Evolutionary conservation across 169 alveolate genomes (phyloP).

Genomic region (Plasmodium berghei): DNA sequence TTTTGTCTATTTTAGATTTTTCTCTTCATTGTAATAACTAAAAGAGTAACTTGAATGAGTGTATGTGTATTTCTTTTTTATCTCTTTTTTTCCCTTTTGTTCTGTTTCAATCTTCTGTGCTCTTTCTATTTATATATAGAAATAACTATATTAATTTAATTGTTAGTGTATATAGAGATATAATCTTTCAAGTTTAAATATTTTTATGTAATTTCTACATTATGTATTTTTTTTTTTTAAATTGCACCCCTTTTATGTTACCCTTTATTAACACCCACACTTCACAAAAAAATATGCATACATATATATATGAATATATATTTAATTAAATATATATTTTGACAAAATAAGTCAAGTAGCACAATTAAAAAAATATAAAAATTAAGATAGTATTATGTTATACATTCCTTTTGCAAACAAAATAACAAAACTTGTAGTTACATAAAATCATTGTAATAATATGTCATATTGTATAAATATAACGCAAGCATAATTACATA

Average conservation of each 20-base stretch:
- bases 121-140: constrained; percentile 14
- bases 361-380: too few relatives aligned
- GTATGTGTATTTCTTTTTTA: neutral
- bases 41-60: neutral
- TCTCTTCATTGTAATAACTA: neutral
- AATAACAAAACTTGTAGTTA: too few relatives aligned
- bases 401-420: too few relatives aligned
- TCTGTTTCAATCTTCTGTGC: constrained; percentile 17
- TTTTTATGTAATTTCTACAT: too few relatives aligned
- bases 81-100: constrained; percentile 8
- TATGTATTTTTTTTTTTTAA: neutral
- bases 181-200: neutral
- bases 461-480: too few relatives aligned
- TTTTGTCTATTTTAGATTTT: neutral
- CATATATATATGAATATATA: constrained; percentile 5
- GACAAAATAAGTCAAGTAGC: neutral
- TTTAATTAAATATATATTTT: neutral
- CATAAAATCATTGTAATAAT: too few relatives aligned
- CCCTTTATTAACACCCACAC: neutral
- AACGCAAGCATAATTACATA: neutral
- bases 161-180: neutral
- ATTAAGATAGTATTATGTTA: too few relatives aligned
- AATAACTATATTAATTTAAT: constrained; percentile 5
- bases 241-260: constrained; percentile 2
- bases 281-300: neutral